These are phyloP conservation scores for Cutaneotrichosporon dermatis DNA, from an alignment of 1,284 basidiomycete species.

Conservation along the genomic window DNA sequence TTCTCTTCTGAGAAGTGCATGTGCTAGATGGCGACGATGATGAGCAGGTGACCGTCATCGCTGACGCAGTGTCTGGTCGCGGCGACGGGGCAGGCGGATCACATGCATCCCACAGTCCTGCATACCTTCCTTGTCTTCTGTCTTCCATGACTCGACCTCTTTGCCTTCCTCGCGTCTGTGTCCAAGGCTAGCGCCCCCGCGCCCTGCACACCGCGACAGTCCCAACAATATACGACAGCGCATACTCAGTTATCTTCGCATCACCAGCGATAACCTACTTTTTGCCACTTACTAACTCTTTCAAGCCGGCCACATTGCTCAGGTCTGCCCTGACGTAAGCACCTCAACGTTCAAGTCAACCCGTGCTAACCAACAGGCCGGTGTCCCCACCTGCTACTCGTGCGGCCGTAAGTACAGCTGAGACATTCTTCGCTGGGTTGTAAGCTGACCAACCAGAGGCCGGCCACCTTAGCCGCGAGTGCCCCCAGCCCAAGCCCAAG, in stretches of 20 bases:
- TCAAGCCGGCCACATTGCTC: constrained; percentile 44
- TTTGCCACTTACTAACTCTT: constrained; percentile 9
- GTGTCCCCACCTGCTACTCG: constrained; percentile 46
- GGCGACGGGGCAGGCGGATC: not conserved
- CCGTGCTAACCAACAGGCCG: constrained; percentile 13
- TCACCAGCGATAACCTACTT: not conserved
- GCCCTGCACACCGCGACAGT: not conserved
- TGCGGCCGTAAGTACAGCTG: constrained; percentile 27
- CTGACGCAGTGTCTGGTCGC: too few species aligned
- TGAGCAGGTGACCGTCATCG: too few species aligned
- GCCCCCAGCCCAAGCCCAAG: constrained; percentile 63
- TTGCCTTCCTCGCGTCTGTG: not conserved
- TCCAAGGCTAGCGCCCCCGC: not conserved
- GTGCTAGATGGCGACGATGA: too few species aligned
- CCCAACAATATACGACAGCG: not conserved
- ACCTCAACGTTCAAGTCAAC: not conserved
- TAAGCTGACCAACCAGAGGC: constrained; percentile 5
- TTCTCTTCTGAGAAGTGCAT: too few species aligned
- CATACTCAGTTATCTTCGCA: not conserved
- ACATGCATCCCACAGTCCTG: constrained; percentile 5
- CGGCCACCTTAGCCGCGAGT: constrained; percentile 30
- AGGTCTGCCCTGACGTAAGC: constrained; percentile 40
- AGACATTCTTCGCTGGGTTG: too few species aligned
- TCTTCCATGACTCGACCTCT: too few species aligned
- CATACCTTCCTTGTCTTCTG: not conserved